Percentiles rank a stretch among this genome's conserved stretches.
Conservation (phyloP, 2,329 filamentous ascomycete genomes). For the Alternaria ventricosa region DNA sequence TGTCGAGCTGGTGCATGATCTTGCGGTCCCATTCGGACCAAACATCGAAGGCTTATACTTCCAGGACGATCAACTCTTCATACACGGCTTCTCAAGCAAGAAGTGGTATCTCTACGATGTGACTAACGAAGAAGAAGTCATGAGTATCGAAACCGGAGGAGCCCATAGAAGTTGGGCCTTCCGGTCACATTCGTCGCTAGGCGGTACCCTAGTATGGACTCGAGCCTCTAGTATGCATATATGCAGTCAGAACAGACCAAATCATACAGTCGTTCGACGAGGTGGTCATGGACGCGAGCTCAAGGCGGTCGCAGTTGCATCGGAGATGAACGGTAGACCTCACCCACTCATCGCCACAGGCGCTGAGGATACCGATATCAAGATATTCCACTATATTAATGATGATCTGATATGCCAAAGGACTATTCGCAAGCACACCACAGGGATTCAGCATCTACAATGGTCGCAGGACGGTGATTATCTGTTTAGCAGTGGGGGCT, state of each 20-base stretch:
- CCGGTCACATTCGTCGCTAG: slow-evolving; percentile 31
- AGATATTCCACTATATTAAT: slow-evolving; percentile 66
- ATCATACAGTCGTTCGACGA: slow-evolving; percentile 61
- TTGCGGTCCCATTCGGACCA: slow-evolving; percentile 73
- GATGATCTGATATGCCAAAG: slow-evolving; percentile 59
- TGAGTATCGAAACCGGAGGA: slow-evolving; percentile 81
- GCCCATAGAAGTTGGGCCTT: slow-evolving; percentile 79
- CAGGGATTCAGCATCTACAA: slow-evolving; percentile 80
- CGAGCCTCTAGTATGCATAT: slow-evolving; percentile 66
- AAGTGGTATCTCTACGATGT: slow-evolving; percentile 85
- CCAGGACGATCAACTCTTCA: slow-evolving; percentile 60
- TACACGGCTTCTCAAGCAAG: slow-evolving; percentile 83
- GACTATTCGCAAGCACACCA: slow-evolving; percentile 77
- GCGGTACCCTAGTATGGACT: slow-evolving; percentile 74
- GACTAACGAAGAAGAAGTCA: slow-evolving; percentile 70
- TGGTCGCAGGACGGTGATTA: slow-evolving; percentile 73
- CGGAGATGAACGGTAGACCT: background rate
- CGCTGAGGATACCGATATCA: slow-evolving; percentile 75
- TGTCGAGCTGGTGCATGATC: slow-evolving; percentile 67
- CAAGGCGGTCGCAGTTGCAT: slow-evolving; percentile 64
- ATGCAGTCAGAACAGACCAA: slow-evolving; percentile 46
- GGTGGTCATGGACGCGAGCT: slow-evolving; percentile 91
- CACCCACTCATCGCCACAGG: slow-evolving; percentile 67
- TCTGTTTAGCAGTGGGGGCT: slow-evolving; percentile 85
- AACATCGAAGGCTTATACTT: slow-evolving; percentile 78